phyloP scores from a whole-genome alignment of 257 asterid species.

The Leptodermis oblonga region DNA sequence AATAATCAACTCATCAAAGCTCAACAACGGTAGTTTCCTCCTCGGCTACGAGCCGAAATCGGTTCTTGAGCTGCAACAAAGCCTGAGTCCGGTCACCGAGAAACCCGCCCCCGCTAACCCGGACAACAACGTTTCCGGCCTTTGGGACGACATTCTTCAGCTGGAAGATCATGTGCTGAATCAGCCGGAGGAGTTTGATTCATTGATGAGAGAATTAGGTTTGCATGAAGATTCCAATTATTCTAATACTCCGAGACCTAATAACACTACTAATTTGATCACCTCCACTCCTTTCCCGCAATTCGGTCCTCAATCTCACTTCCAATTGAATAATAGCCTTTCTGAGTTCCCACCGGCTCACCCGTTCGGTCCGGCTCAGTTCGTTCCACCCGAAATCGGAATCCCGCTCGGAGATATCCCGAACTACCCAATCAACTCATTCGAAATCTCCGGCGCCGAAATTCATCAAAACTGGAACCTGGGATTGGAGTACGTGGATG shows the following conservation, averaged over 20 bases:
- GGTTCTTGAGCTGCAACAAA: slow-evolving; percentile 70
- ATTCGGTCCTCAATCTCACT: slow-evolving; percentile 29
- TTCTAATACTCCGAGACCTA: slow-evolving; percentile 12
- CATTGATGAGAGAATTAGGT: slow-evolving; percentile 83
- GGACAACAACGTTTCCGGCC: slow-evolving; percentile 18
- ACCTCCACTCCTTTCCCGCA: neutral
- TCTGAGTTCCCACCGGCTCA: slow-evolving; percentile 41
- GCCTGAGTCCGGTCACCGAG: slow-evolving; percentile 52
- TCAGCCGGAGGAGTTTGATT: slow-evolving; percentile 68
- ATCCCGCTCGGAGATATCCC: slow-evolving; percentile 46
- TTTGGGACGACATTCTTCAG: slow-evolving; percentile 45
- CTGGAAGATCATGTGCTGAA: slow-evolving; percentile 73
- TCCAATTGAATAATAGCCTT: slow-evolving; percentile 12
- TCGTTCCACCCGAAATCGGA: slow-evolving; percentile 42
- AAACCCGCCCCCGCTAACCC: slow-evolving; percentile 26
- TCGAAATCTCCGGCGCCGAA: slow-evolving; percentile 29
- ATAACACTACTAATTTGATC: neutral
- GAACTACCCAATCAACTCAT: slow-evolving; percentile 16
- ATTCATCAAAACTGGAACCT: slow-evolving; percentile 33
- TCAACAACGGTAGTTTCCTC: neutral
- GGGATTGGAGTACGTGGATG: slow-evolving; percentile 73
- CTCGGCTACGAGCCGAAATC: slow-evolving; percentile 72
- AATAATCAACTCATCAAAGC: slow-evolving; percentile 20
- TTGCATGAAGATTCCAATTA: slow-evolving; percentile 51
- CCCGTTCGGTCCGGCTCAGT: slow-evolving; percentile 46